Evolutionary conservation across 257 asterid genomes (phyloP).

Genomic region (Solanum arcanum): DNA sequence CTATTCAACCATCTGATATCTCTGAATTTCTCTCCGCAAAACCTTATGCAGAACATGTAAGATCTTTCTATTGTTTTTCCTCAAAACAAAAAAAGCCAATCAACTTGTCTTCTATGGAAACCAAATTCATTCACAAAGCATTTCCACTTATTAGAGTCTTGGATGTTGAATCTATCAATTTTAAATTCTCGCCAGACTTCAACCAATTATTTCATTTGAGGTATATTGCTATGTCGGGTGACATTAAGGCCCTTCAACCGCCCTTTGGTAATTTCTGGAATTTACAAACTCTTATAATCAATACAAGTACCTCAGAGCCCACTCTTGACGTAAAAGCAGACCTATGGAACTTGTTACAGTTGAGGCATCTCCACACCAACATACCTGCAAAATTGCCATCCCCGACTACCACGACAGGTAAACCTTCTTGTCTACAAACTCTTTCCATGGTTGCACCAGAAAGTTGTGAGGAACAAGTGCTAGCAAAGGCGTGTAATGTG

Average conservation of each 20-base stretch:
- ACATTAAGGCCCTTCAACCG: too few relatives aligned
- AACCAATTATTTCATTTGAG: background rate
- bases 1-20: background rate
- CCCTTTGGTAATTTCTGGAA: background rate
- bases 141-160: background rate
- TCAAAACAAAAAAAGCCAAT: background rate
- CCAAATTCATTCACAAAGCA: background rate
- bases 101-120: background rate
- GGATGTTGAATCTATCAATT: background rate
- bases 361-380: background rate
- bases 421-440: constrained; percentile 31
- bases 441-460: constrained; percentile 31
- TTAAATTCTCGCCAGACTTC: background rate
- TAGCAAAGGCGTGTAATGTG: constrained; percentile 28
- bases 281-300: background rate
- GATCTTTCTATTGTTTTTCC: background rate
- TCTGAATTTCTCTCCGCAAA: background rate
- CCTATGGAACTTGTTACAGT: background rate
- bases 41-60: background rate
- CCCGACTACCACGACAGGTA: constrained; percentile 7
- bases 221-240: background rate
- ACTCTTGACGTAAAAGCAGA: background rate
- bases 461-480: constrained; percentile 16
- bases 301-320: background rate
- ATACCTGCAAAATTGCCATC: constrained; percentile 30